Evolutionary conservation across 78 protist genomes (phyloP).

Genomic region (Protostelium mycophagum): DNA sequence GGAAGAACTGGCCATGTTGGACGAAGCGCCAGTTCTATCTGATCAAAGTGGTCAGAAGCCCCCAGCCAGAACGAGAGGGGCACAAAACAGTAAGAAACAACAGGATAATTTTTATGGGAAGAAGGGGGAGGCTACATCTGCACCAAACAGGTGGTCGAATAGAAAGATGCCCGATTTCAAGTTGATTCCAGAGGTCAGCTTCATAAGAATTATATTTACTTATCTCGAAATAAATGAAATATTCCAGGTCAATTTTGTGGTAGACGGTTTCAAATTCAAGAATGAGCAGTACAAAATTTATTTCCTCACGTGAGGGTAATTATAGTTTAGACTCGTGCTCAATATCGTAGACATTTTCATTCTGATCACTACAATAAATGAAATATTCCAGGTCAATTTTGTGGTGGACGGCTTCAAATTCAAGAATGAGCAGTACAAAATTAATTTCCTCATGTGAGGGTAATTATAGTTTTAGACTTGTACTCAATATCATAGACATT

Average conservation of each 20-base stretch:
- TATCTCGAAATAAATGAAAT: too few relatives aligned
- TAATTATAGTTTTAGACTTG: neutral
- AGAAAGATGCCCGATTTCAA: too few relatives aligned
- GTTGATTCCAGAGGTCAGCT: too few relatives aligned
- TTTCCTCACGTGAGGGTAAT: neutral
- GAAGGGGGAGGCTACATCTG: too few relatives aligned
- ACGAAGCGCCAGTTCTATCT: too few relatives aligned
- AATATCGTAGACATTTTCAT: conserved; percentile 75
- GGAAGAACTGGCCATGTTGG: too few relatives aligned
- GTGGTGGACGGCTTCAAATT: neutral
- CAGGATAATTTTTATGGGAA: too few relatives aligned
- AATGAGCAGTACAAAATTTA: neutral
- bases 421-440: neutral
- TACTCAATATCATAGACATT: conserved; percentile 65
- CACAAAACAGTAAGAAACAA: too few relatives aligned
- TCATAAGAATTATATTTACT: too few relatives aligned
- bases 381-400: neutral
- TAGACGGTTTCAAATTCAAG: neutral
- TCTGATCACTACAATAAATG: conserved; percentile 92
- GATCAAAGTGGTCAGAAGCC: too few relatives aligned
- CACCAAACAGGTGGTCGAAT: too few relatives aligned
- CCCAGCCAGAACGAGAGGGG: too few relatives aligned
- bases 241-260: neutral
- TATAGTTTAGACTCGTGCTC: neutral
- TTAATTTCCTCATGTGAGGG: neutral